These are phyloP conservation scores for Escovopsis sp. DNA, from an alignment of 2,329 filamentous ascomycete species.

Conservation along the genomic window DNA sequence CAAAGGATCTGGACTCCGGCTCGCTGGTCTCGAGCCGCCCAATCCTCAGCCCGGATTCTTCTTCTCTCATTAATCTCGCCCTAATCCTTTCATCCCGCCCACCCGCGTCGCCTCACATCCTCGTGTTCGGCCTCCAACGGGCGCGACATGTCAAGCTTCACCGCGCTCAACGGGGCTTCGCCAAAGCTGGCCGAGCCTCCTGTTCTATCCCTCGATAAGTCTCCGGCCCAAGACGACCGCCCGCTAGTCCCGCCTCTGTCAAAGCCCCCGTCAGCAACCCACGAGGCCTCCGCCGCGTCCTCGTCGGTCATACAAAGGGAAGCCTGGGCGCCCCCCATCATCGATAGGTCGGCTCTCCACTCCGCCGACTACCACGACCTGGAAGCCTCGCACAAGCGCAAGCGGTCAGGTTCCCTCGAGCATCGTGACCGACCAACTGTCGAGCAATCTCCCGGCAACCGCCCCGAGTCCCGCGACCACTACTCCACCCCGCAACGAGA, in stretches of 20 bases:
- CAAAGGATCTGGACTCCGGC: not conserved
- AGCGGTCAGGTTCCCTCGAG: conserved; percentile 52
- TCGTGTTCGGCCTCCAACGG: not conserved
- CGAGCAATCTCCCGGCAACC: conserved; percentile 21
- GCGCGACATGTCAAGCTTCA: conserved; percentile 34
- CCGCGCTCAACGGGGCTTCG: conserved; percentile 35
- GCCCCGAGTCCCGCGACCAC: conserved; percentile 26
- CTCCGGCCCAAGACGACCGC: conserved; percentile 20
- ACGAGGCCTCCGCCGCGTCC: conserved; percentile 5
- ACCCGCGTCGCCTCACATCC: not conserved
- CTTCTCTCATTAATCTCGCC: not conserved
- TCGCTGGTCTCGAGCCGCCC: not conserved
- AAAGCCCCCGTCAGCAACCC: conserved; percentile 14
- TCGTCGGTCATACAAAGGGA: conserved; percentile 21
- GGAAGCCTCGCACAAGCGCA: conserved; percentile 48
- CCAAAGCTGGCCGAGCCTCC: conserved; percentile 27
- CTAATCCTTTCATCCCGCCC: not conserved
- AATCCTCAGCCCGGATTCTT: not conserved
- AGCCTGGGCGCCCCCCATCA: conserved; percentile 25
- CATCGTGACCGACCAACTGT: conserved; percentile 22
- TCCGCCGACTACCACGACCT: conserved; percentile 26
- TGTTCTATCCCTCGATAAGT: conserved; percentile 15
- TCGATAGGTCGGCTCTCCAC: conserved; percentile 28
- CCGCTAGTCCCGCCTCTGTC: conserved; percentile 11
- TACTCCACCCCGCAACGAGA: conserved; percentile 30